Conservation (phyloP, 2,329 filamentous ascomycete genomes). For the Xylaria sp. region DNA sequence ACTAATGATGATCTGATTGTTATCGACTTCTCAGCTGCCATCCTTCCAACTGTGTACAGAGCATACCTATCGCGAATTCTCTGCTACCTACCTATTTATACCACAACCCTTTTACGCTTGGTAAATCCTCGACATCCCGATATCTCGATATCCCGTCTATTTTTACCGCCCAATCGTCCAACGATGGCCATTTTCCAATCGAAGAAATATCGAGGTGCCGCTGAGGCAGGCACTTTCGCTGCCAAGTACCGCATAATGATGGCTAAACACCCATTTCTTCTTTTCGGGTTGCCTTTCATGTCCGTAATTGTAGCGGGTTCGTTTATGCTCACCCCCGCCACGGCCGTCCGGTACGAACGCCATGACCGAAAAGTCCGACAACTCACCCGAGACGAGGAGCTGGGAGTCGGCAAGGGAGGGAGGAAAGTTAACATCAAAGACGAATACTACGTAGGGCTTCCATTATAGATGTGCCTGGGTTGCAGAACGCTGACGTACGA, state of each 20-base stretch:
- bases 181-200: slow-evolving; percentile 72
- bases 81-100: neutral
- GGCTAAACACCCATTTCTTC: slow-evolving; percentile 82
- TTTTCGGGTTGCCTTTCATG: slow-evolving; percentile 95
- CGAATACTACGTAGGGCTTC: slow-evolving; percentile 79
- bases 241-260: slow-evolving; percentile 80
- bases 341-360: slow-evolving; percentile 91
- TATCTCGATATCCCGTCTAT: neutral
- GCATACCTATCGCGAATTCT: neutral
- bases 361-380: slow-evolving; percentile 90
- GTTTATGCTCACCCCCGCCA: slow-evolving; percentile 93
- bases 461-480: neutral
- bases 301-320: slow-evolving; percentile 88
- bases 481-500: slow-evolving; percentile 24
- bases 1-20: neutral
- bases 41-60: too few relatives aligned
- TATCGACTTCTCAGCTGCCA: neutral
- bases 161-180: neutral
- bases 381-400: slow-evolving; percentile 84
- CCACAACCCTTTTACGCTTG: neutral
- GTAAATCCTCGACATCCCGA: neutral
- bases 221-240: slow-evolving; percentile 75
- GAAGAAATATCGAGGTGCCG: slow-evolving; percentile 76
- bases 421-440: slow-evolving; percentile 83
- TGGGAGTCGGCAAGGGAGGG: slow-evolving; percentile 78